A percentile compares a stretch with the other conserved stretches of the same genome.
Evolutionary conservation across 1,284 basidiomycete species (phyloP).

Genomic region (Malassezia brasiliensis): DNA sequence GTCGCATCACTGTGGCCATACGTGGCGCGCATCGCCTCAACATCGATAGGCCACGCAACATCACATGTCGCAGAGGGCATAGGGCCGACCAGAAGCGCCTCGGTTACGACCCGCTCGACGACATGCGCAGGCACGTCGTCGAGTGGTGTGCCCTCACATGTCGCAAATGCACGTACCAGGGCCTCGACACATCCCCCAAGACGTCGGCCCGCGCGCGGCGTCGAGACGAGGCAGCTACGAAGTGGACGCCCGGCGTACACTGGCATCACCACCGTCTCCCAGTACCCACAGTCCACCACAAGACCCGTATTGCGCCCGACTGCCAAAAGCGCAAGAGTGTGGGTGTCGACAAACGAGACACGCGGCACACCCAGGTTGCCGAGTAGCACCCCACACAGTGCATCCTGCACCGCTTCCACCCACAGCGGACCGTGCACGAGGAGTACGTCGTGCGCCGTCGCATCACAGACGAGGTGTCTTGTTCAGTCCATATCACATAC

Average conservation of each 20-base stretch:
- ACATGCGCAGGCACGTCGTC: background rate
- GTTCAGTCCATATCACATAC: constrained; percentile 78
- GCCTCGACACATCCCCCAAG: constrained; percentile 19
- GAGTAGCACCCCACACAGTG: constrained; percentile 74
- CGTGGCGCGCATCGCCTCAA: background rate
- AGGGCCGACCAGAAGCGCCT: constrained; percentile 29
- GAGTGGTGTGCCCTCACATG: background rate
- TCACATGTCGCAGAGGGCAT: background rate
- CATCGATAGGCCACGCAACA: background rate
- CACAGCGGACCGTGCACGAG: constrained; percentile 79
- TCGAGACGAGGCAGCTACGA: constrained; percentile 16
- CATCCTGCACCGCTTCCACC: constrained; percentile 74
- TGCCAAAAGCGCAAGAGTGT: constrained; percentile 70
- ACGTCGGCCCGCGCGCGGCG: constrained; percentile 23
- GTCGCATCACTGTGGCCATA: background rate
- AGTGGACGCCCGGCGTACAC: constrained; percentile 49
- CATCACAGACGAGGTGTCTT: constrained; percentile 86
- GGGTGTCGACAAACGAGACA: constrained; percentile 67
- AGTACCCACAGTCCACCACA: constrained; percentile 80
- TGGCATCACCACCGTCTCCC: constrained; percentile 77
- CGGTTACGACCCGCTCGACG: constrained; percentile 31
- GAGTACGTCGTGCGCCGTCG: constrained; percentile 84
- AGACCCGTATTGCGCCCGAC: constrained; percentile 81
- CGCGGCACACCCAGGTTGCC: constrained; percentile 81
- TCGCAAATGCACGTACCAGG: constrained; percentile 21